Conservation (phyloP, 495 filamentous ascomycete species). For the Penicillium pancosmium region DNA sequence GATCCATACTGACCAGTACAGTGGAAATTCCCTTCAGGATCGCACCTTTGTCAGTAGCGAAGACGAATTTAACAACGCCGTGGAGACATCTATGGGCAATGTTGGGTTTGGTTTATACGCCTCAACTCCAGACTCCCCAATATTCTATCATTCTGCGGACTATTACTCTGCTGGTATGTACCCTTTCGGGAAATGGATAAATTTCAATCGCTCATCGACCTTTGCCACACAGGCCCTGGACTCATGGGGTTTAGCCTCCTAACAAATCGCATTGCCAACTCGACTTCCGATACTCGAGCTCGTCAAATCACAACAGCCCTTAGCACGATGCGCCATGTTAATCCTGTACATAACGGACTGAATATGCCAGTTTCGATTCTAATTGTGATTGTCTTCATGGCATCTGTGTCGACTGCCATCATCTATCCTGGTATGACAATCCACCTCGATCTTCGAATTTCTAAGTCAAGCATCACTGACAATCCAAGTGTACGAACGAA, state of each 20-base stretch:
- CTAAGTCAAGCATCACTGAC: not conserved
- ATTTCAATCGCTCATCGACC: not conserved
- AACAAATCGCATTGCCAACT: constrained; percentile 1
- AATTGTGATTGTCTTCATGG: constrained; percentile 1
- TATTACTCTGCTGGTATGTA: not conserved
- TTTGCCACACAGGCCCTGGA: not conserved
- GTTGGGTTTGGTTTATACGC: not conserved
- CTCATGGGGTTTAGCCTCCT: not conserved
- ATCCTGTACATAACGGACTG: not conserved
- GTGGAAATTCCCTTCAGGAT: not conserved
- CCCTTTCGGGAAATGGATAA: not conserved
- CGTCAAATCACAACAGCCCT: not conserved
- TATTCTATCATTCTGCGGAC: constrained; percentile 1
- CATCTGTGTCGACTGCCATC: constrained; percentile 2
- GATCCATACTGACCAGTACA: not conserved
- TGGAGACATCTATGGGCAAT: not conserved
- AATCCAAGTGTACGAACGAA: constrained; percentile 38
- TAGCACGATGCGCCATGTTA: not conserved
- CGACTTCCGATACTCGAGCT: not conserved
- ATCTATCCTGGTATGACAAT: constrained; percentile 1
- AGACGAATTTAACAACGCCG: constrained; percentile 3
- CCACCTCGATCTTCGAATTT: not conserved
- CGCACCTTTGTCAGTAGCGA: not conserved
- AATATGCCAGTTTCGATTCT: constrained; percentile 2
- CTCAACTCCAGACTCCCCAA: not conserved